Evolutionary conservation across 805 yeast genomes (phyloP), one percentile per base, ranked within the genome.

Genomic region (Lachancea meyersii): DNA sequence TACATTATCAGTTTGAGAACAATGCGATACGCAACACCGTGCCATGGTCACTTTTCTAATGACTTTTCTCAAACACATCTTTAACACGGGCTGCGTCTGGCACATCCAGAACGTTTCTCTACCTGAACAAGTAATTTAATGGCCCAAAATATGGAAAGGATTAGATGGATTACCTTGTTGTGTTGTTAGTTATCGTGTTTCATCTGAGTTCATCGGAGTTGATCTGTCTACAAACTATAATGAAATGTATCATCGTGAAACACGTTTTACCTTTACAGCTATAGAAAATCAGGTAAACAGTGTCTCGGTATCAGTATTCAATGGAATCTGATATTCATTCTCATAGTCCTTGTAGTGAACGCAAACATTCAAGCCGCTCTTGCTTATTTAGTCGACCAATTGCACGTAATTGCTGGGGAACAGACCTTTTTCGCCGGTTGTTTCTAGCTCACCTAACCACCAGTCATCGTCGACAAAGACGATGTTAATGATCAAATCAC

Each of bases 381-480:
- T 26, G 28, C n/a, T n/a, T n/a, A 5, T 23, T 24, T 30, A 46
- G 22, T 46, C 31, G 24, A 33, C 23, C 31, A 46, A 33, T 21
- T 39, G 33, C 21, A 93, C 97, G 60, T 85, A 87, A 65, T 86
- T 88, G 32, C 95, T 79, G 41, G 98, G 98, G 79, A 91, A 89
- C 43, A 91, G 70, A 45, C 93, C 93, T 51, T 76, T 73, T 52
- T 79, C 83, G 35, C 96, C 96, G 24, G 79, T 67, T 13, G 38
- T 45, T 45, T 64, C 72, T 53, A 81, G 72, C 48, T 77, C 79
- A 40, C 98, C 98, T 42, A 83, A 72, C 97, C 97, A 93, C 98
- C 98, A 93, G 60, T 86, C 96, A 35, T 86, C 96, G 54, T 88
- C 95, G 14, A 86, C 83, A 62, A 86, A 84, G 53, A 88, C 95